Conservation (phyloP, 495 filamentous ascomycete species). For the Aspergillus carlsbadensis region DNA sequence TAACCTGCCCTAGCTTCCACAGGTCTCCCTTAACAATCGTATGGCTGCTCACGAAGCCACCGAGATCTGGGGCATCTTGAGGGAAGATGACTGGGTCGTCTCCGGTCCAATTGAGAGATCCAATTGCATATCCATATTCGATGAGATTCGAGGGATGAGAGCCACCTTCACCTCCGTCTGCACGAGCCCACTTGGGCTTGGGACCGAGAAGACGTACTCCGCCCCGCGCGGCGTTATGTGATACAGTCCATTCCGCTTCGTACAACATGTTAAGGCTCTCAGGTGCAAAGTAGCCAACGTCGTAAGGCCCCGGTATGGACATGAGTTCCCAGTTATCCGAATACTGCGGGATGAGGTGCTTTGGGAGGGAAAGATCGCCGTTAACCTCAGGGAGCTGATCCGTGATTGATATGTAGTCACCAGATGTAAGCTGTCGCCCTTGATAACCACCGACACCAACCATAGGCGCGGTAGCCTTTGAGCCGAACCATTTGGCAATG, state of each 20-base stretch:
- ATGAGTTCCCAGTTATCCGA: conserved; percentile 47
- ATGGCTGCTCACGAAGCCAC: conserved; percentile 55
- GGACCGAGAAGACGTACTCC: conserved; percentile 59
- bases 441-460: conserved; percentile 59
- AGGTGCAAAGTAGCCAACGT: conserved; percentile 50
- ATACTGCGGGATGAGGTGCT: conserved; percentile 43
- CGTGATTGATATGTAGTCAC: conserved; percentile 48
- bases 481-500: conserved; percentile 56
- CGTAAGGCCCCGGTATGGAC: conserved; percentile 57
- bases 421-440: conserved; percentile 51
- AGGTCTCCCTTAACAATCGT: conserved; percentile 55
- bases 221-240: conserved; percentile 57
- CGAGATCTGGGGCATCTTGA: conserved; percentile 57
- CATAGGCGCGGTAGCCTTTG: conserved; percentile 56
- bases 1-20: conserved; percentile 62
- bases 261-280: conserved; percentile 58
- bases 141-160: conserved; percentile 58
- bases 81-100: conserved; percentile 59
- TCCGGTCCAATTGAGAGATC: conserved; percentile 57
- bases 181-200: conserved; percentile 53
- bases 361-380: conserved; percentile 32
- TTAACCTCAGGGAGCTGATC: conserved; percentile 28
- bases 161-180: conserved; percentile 60
- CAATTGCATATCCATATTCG: conserved; percentile 59
- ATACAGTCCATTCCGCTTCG: conserved; percentile 53